Base-by-base conservation (phyloP, 73 alveolate species). In the Breviolum minutum region DNA sequence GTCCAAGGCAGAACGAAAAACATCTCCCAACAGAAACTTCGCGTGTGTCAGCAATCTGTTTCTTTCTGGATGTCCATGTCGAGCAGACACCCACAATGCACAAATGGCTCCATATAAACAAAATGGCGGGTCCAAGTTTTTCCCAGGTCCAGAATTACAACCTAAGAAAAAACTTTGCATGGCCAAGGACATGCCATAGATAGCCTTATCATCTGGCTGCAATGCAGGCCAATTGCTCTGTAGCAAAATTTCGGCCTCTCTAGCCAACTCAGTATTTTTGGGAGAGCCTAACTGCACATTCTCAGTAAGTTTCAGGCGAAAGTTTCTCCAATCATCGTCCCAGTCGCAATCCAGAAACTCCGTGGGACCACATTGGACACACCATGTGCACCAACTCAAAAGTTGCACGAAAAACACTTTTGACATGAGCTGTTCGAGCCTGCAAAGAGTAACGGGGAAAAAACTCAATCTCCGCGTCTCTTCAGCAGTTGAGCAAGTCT, bases 31-130 rank as follows among this genome's bases (percentile, higher is more conserved):
- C 19, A 73, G 40, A 73, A 73, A 73, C 82, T 73, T 73, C 54
- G 86, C 95, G 60, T 88, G 95, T 19, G 29, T 69, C 84, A 88
- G 71, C 71, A 88, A 48, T n/a, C 32, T 80, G 29, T 29, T n/a
- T n/a, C 77, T 62, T 22, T 87, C 64, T 1, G 80, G 81, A n/a
- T 86, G 95, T 7, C 64, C 95, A 54, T 88, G 95, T 60, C 97
- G 88, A 10, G 97, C 97, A 9, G 62, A 48, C 32, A 91, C 89
- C 97, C 97, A 91, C 32, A 91, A 69, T 14, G 97, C 97, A 9
- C 80, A 22, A 9, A 91, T 88, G 48, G 30, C 89, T 17, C 97
- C 97, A 64, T 91, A 91, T 30, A 91, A 64, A 13, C 97, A 91
- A 66, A 71, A 73, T 13, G 97, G 80, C 79, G 48, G 79, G 1